These are phyloP conservation scores for Viridothelium virens DNA, from an alignment of 495 filamentous ascomycete genomes.

Conservation along the genomic window DNA sequence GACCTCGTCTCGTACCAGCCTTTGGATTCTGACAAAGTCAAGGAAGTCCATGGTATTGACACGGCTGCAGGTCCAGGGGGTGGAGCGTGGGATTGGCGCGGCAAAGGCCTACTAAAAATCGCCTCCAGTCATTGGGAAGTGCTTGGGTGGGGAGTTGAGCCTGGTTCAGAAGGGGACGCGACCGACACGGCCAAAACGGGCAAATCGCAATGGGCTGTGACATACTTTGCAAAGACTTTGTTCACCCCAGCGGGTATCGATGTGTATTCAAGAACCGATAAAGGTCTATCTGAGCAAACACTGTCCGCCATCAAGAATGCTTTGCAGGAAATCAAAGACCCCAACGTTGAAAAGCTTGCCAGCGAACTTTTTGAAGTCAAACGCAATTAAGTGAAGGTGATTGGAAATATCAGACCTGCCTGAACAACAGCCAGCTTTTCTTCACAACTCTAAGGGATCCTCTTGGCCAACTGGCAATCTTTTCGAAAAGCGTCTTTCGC, in stretches of 20 bases:
- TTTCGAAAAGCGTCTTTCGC: constrained; percentile 31
- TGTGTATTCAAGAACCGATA: constrained; percentile 53
- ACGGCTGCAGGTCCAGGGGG: constrained; percentile 42
- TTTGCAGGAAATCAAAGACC: constrained; percentile 33
- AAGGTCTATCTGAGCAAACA: constrained; percentile 44
- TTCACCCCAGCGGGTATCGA: constrained; percentile 72
- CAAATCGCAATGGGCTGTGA: constrained; percentile 55
- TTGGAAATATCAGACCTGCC: no score
- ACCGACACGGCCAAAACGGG: constrained; percentile 24
- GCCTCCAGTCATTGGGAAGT: constrained; percentile 66
- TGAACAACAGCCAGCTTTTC: not conserved
- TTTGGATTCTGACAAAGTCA: constrained; percentile 41
- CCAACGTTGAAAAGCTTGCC: constrained; percentile 33
- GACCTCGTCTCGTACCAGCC: constrained; percentile 61
- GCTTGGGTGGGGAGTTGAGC: constrained; percentile 56
- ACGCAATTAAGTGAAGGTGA: not conserved
- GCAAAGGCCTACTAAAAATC: constrained; percentile 58
- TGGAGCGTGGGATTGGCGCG: constrained; percentile 61
- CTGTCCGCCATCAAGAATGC: constrained; percentile 39
- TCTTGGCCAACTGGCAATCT: not conserved
- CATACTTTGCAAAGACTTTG: constrained; percentile 64
- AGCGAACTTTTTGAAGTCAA: constrained; percentile 37
- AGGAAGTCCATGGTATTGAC: constrained; percentile 56
- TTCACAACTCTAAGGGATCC: not conserved
- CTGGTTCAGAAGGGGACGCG: constrained; percentile 14